Conservation (phyloP, 345 rosid species). For the Brassica carinata region DNA sequence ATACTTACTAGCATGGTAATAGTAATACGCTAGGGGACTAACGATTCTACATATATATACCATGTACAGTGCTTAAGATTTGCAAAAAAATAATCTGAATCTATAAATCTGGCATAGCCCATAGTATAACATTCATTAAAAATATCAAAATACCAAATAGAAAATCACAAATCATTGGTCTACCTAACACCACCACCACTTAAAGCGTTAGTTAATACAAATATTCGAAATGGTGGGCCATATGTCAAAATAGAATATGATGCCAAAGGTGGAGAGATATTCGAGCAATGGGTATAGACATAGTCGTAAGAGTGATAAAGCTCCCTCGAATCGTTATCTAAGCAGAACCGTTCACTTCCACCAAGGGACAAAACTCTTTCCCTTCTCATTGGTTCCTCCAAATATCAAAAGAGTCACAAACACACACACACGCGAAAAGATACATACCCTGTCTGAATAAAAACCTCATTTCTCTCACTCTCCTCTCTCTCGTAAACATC, state of each 20-base stretch:
- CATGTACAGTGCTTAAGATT: no score
- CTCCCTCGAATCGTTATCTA: neutral
- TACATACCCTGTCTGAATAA: neutral
- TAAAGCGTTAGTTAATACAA: neutral
- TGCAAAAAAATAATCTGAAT: no score
- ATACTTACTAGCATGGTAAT: no score
- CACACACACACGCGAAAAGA: neutral
- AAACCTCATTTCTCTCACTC: conserved; percentile 19
- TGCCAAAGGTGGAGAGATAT: neutral
- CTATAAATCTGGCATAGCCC: neutral
- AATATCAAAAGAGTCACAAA: conserved; percentile 23
- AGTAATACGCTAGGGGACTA: no score
- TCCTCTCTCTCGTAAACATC: conserved; percentile 38
- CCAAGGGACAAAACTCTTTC: conserved; percentile 37
- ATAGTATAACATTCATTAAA: neutral
- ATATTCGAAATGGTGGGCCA: conserved; percentile 5
- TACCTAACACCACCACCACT: neutral
- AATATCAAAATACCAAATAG: neutral
- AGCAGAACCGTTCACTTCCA: conserved; percentile 40
- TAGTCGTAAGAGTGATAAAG: no score
- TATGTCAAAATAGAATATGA: conserved; percentile 14
- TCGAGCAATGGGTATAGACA: neutral
- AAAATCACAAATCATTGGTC: neutral
- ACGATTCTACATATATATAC: no score
- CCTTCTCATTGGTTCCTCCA: conserved; percentile 28